Evolutionary conservation across 176 grass and related monocot species (phyloP), one percentile per base, ranked within the genome.

Genomic region (Avena sativa): DNA sequence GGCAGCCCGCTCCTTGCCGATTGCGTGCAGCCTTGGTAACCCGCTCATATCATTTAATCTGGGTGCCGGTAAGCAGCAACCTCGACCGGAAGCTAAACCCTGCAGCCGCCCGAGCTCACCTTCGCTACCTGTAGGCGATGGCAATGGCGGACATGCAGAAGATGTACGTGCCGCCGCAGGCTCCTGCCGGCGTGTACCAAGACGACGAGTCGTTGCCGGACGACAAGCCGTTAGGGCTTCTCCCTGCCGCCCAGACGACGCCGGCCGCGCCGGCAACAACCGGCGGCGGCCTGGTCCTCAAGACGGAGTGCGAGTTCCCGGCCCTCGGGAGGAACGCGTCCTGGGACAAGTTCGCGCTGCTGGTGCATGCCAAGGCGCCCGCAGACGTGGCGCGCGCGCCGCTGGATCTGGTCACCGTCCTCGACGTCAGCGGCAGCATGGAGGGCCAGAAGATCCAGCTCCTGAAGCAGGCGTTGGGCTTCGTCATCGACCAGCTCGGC

Each of bases 351-450:
- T 87, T 91, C 2, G 85, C 71, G 16, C 68, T 87, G 16, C 30
- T 91, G 32, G 58, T 91, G 75, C 89, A 91, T 59, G 61, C 86
- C 57, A 83, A 77, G 71, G 89, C 85, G 28, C 89, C 89, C 10
- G 62, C 78, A 5, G 51, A 13, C 11, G 80, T 21, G 26, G 8
- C 85, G 49, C 62, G 26, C 62, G 62, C 62, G 25, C 62, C 62
- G 62, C 62, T 65, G 4, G 62, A 65, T 65, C 62, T 65, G 4
- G 62, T 65, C 25, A 65, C 62, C 62, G 62, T 65, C 12, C 62
- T 65, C 25, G 62, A 32, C 62, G 62, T 65, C 26, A 32, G 62
- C 25, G 25, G 62, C 26, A 65, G 62, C 26, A 65, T 65, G 62
- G 0, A 13, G 0, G 87, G 74, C 9, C 30, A 3, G 3, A 89